Conservation (phyloP, 108 stramenopile species). For the Pseudonitzschia pungens region DNA sequence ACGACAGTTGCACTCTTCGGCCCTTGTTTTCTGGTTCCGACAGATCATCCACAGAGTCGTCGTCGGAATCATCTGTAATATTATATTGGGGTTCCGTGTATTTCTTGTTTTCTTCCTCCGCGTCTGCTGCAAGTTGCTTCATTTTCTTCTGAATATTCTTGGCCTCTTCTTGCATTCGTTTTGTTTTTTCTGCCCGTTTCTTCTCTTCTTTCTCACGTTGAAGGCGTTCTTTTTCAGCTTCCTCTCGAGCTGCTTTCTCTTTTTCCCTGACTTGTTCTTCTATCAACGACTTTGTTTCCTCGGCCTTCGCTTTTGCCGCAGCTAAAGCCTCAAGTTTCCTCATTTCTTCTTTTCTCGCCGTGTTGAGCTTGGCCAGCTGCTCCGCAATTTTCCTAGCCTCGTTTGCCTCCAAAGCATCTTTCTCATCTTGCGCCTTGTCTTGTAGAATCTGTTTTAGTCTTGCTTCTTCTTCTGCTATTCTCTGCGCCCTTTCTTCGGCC, state of each 20-base stretch:
- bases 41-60: neutral
- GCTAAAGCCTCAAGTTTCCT: neutral
- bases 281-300: neutral
- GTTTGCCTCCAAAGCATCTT: neutral
- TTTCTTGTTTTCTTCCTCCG: neutral
- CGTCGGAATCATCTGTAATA: neutral
- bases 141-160: neutral
- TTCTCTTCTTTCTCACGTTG: conserved; percentile 7
- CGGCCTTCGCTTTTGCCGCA: neutral
- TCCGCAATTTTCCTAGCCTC: neutral
- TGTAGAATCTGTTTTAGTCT: neutral
- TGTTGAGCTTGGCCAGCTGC: neutral
- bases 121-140: neutral
- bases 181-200: neutral
- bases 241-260: neutral
- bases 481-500: neutral
- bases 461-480: neutral
- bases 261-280: neutral
- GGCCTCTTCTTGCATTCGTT: neutral
- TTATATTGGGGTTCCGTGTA: neutral
- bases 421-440: conserved; percentile 3
- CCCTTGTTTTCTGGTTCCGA: too few relatives aligned
- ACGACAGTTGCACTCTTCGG: neutral
- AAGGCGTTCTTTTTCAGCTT: neutral
- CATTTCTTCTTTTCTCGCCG: neutral